phyloP scores from a whole-genome alignment of 495 filamentous ascomycete genomes.

The Annulohypoxylon maeteangense region DNA sequence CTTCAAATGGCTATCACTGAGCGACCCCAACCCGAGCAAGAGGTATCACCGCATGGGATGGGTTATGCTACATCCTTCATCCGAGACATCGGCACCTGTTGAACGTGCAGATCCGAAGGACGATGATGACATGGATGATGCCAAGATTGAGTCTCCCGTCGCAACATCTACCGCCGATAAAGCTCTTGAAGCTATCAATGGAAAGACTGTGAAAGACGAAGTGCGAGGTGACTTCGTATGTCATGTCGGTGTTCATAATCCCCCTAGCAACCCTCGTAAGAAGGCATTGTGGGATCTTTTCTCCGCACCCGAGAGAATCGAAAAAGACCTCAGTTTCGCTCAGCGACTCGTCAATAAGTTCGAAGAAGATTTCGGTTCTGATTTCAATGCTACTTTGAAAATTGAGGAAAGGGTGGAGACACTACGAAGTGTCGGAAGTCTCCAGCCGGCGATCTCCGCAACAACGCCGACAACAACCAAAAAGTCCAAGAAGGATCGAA shows the following conservation, averaged over 20 bases:
- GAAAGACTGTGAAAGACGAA: slow-evolving; percentile 94
- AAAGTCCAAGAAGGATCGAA: slow-evolving; percentile 66
- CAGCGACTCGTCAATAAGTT: slow-evolving; percentile 78
- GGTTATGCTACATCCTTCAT: slow-evolving; percentile 89
- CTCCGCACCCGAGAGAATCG: slow-evolving; percentile 86
- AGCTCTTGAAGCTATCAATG: slow-evolving; percentile 91
- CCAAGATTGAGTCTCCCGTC: slow-evolving; percentile 48
- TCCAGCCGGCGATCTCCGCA: slow-evolving; percentile 72
- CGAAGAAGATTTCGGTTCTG: slow-evolving; percentile 79
- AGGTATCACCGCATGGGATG: slow-evolving; percentile 98
- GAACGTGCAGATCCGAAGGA: slow-evolving; percentile 75
- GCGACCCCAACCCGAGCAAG: slow-evolving; percentile 96
- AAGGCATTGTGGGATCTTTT: slow-evolving; percentile 98
- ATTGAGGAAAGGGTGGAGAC: slow-evolving; percentile 90
- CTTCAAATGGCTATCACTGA: slow-evolving; percentile 90
- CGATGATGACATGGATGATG: slow-evolving; percentile 55
- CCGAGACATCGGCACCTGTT: slow-evolving; percentile 67
- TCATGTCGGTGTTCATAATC: slow-evolving; percentile 95
- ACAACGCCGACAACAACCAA: slow-evolving; percentile 61
- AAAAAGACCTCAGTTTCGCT: slow-evolving; percentile 83
- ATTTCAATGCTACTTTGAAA: slow-evolving; percentile 75
- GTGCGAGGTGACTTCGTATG: slow-evolving; percentile 94
- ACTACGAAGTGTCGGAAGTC: slow-evolving; percentile 73
- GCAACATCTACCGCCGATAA: slow-evolving; percentile 74
- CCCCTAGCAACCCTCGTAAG: slow-evolving; percentile 85